Conservation (phyloP, 2,329 filamentous ascomycete species). For the Neonectria ditissima region DNA sequence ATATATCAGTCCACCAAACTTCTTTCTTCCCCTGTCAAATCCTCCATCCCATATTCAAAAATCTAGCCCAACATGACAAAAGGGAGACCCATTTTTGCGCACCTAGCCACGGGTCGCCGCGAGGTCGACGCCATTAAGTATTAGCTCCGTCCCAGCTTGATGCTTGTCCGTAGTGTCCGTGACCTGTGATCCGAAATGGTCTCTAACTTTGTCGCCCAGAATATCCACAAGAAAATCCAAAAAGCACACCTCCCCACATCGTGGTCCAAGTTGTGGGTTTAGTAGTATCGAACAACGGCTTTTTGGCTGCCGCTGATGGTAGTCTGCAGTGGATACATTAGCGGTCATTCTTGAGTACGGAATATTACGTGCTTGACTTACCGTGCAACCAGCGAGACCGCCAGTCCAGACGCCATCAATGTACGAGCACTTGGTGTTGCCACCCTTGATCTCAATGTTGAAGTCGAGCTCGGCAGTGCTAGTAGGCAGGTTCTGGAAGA, state of each 20-base stretch:
- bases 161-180: conserved; percentile 34
- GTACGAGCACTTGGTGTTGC: conserved; percentile 71
- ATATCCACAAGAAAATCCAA: conserved; percentile 53
- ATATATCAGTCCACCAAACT: conserved; percentile 32
- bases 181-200: conserved; percentile 33
- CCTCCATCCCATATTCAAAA: conserved; percentile 38
- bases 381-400: conserved; percentile 78
- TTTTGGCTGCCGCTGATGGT: conserved; percentile 55
- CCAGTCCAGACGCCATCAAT: conserved; percentile 71
- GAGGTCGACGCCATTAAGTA: conserved; percentile 18
- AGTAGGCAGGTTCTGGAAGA: conserved; percentile 87
- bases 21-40: conserved; percentile 31
- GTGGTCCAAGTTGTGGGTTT: conserved; percentile 27
- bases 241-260: conserved; percentile 40
- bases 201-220: conserved; percentile 42
- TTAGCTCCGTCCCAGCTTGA: conserved; percentile 28
- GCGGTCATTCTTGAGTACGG: conserved; percentile 2
- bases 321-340: conserved; percentile 53
- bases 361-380: conserved; percentile 65
- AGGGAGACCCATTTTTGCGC: conserved; percentile 30
- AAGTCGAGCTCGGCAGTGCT: conserved; percentile 78
- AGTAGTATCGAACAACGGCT: conserved; percentile 60
- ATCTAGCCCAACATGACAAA: conserved; percentile 40
- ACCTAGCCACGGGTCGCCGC: conserved; percentile 16
- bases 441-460: conserved; percentile 81